These are phyloP conservation scores for Colletotrichum musicola DNA, from an alignment of 2,329 filamentous ascomycete species.

Conservation along the genomic window DNA sequence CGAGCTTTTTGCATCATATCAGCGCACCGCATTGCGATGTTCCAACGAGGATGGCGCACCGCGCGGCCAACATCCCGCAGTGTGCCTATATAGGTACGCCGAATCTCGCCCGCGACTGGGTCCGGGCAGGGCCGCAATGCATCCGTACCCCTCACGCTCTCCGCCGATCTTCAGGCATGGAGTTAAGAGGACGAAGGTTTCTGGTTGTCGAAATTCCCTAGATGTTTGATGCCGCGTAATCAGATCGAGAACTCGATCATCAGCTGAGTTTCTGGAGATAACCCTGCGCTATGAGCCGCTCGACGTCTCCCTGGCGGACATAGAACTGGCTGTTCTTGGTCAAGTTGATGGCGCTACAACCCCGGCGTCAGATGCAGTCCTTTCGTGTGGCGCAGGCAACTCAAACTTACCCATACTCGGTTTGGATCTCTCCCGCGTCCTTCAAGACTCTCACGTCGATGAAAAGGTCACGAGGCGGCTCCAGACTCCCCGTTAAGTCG, in stretches of 20 bases:
- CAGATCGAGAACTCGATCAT: slow-evolving; percentile 47
- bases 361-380: slow-evolving; percentile 34
- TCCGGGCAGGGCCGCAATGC: neutral
- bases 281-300: slow-evolving; percentile 91
- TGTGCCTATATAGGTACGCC: neutral
- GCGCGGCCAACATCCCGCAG: neutral
- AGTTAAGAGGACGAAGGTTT: slow-evolving; percentile 19
- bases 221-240: neutral
- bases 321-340: slow-evolving; percentile 99
- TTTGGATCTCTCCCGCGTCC: slow-evolving; percentile 98
- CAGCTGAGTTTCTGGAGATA: slow-evolving; percentile 92
- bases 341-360: slow-evolving; percentile 85
- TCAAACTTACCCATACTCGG: slow-evolving; percentile 88
- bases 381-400: neutral
- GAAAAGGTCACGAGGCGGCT: slow-evolving; percentile 94
- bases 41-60: slow-evolving; percentile 9
- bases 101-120: slow-evolving; percentile 13
- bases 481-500: slow-evolving; percentile 91
- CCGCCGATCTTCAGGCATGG: slow-evolving; percentile 13
- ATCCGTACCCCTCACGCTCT: slow-evolving; percentile 7
- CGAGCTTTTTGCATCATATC: slow-evolving; percentile 13
- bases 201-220: slow-evolving; percentile 5
- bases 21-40: slow-evolving; percentile 10
- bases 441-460: slow-evolving; percentile 97
- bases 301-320: slow-evolving; percentile 94